Evolutionary conservation across 2,329 filamentous ascomycete species (phyloP).

Genomic region (Colletotrichum sp.): DNA sequence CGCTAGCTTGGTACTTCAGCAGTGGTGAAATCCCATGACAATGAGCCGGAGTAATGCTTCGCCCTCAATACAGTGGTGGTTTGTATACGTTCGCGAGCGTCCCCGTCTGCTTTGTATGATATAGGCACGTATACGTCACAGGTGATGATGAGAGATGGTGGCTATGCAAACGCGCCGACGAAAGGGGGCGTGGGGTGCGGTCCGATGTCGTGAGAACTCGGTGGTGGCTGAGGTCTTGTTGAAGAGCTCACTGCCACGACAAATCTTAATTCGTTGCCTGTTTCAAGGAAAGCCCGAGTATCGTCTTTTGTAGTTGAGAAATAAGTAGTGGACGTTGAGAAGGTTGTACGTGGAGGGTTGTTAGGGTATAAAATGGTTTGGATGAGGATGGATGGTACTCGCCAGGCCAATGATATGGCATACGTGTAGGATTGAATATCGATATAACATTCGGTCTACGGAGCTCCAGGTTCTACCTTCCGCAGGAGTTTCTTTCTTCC

Average conservation of each 20-base stretch:
- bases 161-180: not conserved
- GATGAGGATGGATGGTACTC: not conserved
- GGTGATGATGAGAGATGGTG: not conserved
- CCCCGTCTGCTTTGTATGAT: not conserved
- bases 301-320: not conserved
- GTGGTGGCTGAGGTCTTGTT: not conserved
- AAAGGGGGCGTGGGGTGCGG: not conserved
- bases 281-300: not conserved
- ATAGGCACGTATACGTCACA: not conserved
- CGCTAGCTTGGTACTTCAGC: not conserved
- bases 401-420: not conserved
- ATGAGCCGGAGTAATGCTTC: not conserved
- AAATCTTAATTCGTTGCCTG: not conserved
- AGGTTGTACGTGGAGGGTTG: not conserved
- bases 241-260: not conserved
- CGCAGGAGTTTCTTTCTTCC: not conserved
- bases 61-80: not conserved
- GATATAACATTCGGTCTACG: accelerated
- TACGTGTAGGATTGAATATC: accelerated
- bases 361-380: not conserved
- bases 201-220: not conserved
- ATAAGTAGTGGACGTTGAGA: accelerated
- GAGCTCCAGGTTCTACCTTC: accelerated
- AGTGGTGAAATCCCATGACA: not conserved
- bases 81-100: not conserved